Evolutionary conservation across 257 asterid species (phyloP).

Genomic region (Salvia miltiorrhiza): DNA sequence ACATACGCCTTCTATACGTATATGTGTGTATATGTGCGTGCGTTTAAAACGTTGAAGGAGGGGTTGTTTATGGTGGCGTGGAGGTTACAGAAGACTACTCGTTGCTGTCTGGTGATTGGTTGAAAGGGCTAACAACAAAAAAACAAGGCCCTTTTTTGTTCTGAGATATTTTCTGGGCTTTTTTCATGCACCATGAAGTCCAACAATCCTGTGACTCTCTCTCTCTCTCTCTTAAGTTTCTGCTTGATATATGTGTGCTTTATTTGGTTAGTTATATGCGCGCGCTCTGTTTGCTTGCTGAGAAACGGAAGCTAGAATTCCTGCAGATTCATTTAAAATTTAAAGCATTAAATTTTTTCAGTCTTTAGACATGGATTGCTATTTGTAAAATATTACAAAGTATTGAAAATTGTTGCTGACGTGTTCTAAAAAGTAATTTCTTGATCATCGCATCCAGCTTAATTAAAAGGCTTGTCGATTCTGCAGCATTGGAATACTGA

Average conservation of each 20-base stretch:
- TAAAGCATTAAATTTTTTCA: background rate
- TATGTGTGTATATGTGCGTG: background rate
- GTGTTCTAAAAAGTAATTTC: background rate
- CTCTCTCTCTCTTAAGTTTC: background rate
- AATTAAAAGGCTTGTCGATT: no score
- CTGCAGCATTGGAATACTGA: no score
- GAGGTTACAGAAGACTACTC: background rate
- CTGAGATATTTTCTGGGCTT: background rate
- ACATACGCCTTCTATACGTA: no score
- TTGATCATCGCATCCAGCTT: background rate
- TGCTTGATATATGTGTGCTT: background rate
- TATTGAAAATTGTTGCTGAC: background rate
- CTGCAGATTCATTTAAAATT: background rate
- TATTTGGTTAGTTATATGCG: background rate
- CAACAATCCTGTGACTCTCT: slow-evolving; percentile 30
- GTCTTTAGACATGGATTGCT: background rate
- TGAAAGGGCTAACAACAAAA: background rate
- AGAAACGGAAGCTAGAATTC: background rate
- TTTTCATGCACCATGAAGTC: slow-evolving; percentile 40
- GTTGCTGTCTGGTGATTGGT: background rate
- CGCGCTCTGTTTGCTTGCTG: background rate
- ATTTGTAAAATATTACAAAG: background rate
- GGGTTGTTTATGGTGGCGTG: background rate
- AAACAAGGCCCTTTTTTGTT: slow-evolving; percentile 14
- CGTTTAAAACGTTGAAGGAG: background rate